These are phyloP conservation scores for Saturnispora dispora DNA, from an alignment of 805 yeast genomes.

Conservation along the genomic window DNA sequence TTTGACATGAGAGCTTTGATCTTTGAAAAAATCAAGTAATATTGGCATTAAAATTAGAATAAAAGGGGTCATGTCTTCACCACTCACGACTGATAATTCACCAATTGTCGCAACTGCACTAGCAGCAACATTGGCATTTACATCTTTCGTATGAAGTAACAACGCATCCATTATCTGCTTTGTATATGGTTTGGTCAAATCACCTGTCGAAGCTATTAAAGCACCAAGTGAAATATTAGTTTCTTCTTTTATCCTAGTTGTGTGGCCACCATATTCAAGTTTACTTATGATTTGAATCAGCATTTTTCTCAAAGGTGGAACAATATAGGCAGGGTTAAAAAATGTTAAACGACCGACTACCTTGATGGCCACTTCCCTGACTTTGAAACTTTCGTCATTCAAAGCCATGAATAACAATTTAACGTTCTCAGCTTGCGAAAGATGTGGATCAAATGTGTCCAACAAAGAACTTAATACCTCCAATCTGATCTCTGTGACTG, in stretches of 20 bases:
- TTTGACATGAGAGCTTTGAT: slow-evolving; percentile 80
- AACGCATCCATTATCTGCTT: slow-evolving; percentile 84
- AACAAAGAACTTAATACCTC: slow-evolving; percentile 70
- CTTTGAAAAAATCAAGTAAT: slow-evolving; percentile 79
- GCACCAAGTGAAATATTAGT: slow-evolving; percentile 68
- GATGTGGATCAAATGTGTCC: slow-evolving; percentile 75
- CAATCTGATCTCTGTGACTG: slow-evolving; percentile 73
- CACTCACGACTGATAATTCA: slow-evolving; percentile 80
- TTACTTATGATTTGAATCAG: slow-evolving; percentile 79
- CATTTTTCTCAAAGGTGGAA: slow-evolving; percentile 83
- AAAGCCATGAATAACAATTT: slow-evolving; percentile 76
- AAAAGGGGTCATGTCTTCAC: slow-evolving; percentile 69
- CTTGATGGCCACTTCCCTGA: slow-evolving; percentile 67
- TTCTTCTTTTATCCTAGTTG: slow-evolving; percentile 72
- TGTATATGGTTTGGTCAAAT: slow-evolving; percentile 82
- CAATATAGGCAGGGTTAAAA: slow-evolving; percentile 91
- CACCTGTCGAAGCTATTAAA: slow-evolving; percentile 67
- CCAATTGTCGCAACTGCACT: slow-evolving; percentile 84
- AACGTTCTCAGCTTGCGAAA: slow-evolving; percentile 90
- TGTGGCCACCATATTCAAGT: slow-evolving; percentile 69
- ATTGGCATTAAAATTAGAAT: slow-evolving; percentile 77
- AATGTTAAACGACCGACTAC: slow-evolving; percentile 77
- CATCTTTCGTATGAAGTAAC: slow-evolving; percentile 63
- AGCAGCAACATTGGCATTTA: slow-evolving; percentile 74
- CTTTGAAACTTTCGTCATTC: slow-evolving; percentile 82